These are phyloP conservation scores for Hypoxylon trugodes DNA, from an alignment of 495 filamentous ascomycete species.

Conservation along the genomic window DNA sequence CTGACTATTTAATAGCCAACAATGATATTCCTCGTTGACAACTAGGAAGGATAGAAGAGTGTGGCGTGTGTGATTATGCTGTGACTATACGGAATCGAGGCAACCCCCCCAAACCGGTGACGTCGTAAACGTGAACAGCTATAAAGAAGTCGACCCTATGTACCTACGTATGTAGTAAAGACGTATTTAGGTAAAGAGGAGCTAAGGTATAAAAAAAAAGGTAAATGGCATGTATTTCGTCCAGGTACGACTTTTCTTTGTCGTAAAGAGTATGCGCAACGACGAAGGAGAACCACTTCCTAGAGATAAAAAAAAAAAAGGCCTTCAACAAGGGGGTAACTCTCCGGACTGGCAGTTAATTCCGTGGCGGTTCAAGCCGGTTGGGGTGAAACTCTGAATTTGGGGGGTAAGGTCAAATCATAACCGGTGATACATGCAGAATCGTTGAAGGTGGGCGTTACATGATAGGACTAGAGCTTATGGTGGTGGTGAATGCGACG, in stretches of 20 bases:
- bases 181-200: constrained; percentile 7
- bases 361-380: constrained; percentile 18
- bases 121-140: constrained; percentile 15
- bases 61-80: not conserved
- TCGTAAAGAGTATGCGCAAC: constrained; percentile 37
- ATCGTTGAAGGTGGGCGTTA: constrained; percentile 9
- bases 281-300: constrained; percentile 16
- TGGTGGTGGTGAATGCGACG: constrained; percentile 34
- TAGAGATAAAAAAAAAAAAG: constrained; percentile 10
- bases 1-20: not conserved
- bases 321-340: constrained; percentile 27
- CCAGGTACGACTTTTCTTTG: constrained; percentile 39
- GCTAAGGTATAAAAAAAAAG: not conserved
- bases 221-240: constrained; percentile 30
- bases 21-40: not conserved
- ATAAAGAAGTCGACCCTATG: too few species aligned
- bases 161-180: constrained; percentile 1
- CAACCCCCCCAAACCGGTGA: too few species aligned
- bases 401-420: constrained; percentile 41
- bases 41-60: not conserved
- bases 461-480: constrained; percentile 24
- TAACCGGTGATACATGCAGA: constrained; percentile 32
- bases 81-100: not conserved
- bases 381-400: constrained; percentile 30
- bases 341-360: constrained; percentile 5